Evolutionary conservation across 495 filamentous ascomycete species (phyloP).

Genomic region (Entonaema liquescens): DNA sequence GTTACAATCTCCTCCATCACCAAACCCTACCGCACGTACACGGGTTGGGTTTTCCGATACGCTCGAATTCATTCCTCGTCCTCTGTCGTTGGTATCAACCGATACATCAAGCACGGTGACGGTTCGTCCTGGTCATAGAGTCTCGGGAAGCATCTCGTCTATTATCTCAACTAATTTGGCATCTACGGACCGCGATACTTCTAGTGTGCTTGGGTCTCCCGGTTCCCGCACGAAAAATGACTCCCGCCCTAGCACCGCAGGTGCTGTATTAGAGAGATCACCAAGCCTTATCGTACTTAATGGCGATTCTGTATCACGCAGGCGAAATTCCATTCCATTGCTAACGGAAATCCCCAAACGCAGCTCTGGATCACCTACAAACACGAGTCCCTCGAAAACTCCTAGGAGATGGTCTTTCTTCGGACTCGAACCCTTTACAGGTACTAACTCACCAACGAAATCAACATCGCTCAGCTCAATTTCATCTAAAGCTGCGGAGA

Average conservation of each 20-base stretch:
- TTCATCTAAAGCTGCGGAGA: constrained; percentile 48
- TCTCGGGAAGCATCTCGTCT: constrained; percentile 70
- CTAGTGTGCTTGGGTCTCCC: constrained; percentile 39
- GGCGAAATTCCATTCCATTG: constrained; percentile 62
- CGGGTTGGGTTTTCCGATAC: constrained; percentile 68
- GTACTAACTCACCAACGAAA: constrained; percentile 52
- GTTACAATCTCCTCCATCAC: constrained; percentile 45
- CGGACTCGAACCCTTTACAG: constrained; percentile 56
- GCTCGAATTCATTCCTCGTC: constrained; percentile 74
- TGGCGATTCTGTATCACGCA: constrained; percentile 48
- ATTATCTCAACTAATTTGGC: constrained; percentile 60
- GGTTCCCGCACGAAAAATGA: constrained; percentile 45
- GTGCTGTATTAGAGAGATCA: constrained; percentile 58
- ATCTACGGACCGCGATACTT: constrained; percentile 49
- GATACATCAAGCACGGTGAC: constrained; percentile 75
- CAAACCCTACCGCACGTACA: constrained; percentile 53
- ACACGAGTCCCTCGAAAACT: constrained; percentile 57
- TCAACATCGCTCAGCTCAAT: constrained; percentile 50
- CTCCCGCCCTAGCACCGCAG: constrained; percentile 62
- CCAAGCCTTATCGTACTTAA: constrained; percentile 49
- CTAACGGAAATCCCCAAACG: constrained; percentile 48
- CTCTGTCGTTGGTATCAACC: constrained; percentile 75
- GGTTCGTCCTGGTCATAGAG: constrained; percentile 67
- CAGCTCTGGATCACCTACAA: constrained; percentile 42
- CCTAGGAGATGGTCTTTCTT: constrained; percentile 65